A percentile compares a stretch with the other conserved stretches of the same genome.
Conservation (phyloP, 768 basidiomycete species). For the Mycena haematopus region DNA sequence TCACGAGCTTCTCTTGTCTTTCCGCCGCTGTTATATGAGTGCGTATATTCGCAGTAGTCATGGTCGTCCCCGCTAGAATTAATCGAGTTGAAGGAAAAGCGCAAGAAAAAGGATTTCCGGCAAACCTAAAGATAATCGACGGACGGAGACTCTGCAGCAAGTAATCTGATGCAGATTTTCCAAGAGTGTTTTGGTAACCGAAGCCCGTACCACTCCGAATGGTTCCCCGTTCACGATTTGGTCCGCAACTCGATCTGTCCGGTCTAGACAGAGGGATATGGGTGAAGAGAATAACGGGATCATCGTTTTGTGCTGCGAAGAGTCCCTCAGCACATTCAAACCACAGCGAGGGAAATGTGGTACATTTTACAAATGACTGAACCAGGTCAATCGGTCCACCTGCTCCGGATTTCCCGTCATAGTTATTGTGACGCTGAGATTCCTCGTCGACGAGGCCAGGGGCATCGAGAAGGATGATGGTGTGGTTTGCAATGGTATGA, state of each 20-base stretch:
- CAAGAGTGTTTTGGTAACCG: conserved; percentile 88
- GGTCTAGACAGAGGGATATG: conserved; percentile 91
- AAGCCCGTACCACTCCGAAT: conserved; percentile 77
- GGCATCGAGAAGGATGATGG: conserved; percentile 74
- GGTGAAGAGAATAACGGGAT: conserved; percentile 75
- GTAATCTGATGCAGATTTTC: conserved; percentile 66
- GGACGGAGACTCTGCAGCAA: conserved; percentile 72
- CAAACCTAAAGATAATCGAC: conserved; percentile 75
- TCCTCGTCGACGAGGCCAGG: conserved; percentile 81
- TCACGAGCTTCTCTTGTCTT: conserved; percentile 57
- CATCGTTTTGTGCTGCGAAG: conserved; percentile 36
- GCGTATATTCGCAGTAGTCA: conserved; percentile 88
- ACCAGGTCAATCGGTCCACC: conserved; percentile 63
- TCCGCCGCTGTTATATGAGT: conserved; percentile 41
- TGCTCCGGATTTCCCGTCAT: conserved; percentile 53
- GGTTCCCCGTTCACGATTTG: conserved; percentile 73
- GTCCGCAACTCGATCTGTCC: conserved; percentile 74
- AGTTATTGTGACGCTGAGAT: conserved; percentile 51
- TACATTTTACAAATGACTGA: conserved; percentile 48
- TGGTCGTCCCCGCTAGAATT: conserved; percentile 86
- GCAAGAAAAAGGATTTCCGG: conserved; percentile 1
- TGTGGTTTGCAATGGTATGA: conserved; percentile 72
- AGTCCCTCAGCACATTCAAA: conserved; percentile 10
- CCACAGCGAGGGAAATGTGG: conserved; percentile 10
- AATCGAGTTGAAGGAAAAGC: conserved; percentile 14